Evolutionary conservation across 2,329 filamentous ascomycete genomes (phyloP).

Genomic region (Apiospora hydei): DNA sequence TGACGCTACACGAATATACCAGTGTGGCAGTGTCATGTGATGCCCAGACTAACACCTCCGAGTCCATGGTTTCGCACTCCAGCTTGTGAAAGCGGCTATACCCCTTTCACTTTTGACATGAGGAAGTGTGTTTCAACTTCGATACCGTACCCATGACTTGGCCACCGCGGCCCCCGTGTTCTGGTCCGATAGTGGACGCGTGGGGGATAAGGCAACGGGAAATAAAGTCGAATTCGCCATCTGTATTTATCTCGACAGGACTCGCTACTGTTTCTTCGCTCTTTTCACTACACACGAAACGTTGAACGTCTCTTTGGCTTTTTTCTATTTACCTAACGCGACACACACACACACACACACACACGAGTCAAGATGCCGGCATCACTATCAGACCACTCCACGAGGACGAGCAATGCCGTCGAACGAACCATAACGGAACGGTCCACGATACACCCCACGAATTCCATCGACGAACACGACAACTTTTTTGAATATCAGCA

Average conservation of each 20-base stretch:
- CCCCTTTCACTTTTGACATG: not conserved
- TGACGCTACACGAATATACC: not conserved
- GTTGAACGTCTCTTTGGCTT: conserved; percentile 21
- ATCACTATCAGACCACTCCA: not conserved
- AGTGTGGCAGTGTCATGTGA: not conserved
- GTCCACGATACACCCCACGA: not conserved
- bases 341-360: no score
- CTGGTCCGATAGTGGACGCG: not conserved
- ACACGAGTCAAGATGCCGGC: not conserved
- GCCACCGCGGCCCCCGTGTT: not conserved
- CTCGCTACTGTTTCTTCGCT: not conserved
- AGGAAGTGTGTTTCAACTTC: not conserved
- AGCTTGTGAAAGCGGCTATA: not conserved
- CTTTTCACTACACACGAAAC: not conserved
- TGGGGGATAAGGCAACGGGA: not conserved
- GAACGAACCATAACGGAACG: not conserved
- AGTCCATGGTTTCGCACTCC: not conserved
- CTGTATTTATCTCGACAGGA: not conserved
- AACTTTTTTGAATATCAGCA: not conserved
- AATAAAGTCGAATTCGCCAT: not conserved
- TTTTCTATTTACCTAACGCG: not conserved
- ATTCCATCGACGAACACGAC: not conserved
- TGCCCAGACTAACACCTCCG: not conserved
- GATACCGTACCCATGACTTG: not conserved
- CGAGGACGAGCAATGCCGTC: not conserved